A percentile compares a stretch with the other conserved stretches of the same genome.
Conservation (phyloP, 495 filamentous ascomycete species). For the Amniculicola lignicola region DNA sequence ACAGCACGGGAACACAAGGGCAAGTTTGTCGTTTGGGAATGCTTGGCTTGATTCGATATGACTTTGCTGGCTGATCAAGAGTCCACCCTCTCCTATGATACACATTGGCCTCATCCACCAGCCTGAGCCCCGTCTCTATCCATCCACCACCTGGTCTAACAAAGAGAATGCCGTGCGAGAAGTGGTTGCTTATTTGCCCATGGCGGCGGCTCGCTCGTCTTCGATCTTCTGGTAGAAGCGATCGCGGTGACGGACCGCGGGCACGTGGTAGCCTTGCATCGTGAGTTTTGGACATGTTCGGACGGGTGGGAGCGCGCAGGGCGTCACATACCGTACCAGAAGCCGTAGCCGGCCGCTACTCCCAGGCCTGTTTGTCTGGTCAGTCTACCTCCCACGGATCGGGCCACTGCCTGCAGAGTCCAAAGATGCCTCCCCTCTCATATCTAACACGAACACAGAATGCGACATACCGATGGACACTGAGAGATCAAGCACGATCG, state of each 20-base stretch:
- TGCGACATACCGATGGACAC: conserved; percentile 66
- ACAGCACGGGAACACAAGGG: too few relatives aligned
- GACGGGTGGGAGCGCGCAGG: neutral
- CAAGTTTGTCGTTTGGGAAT: too few relatives aligned
- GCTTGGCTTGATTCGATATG: too few relatives aligned
- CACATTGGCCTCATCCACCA: conserved; percentile 1
- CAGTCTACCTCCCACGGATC: neutral
- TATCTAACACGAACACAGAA: neutral
- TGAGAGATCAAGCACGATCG: conserved; percentile 74
- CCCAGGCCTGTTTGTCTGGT: conserved; percentile 55
- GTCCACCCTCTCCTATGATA: conserved; percentile 23
- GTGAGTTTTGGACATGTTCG: conserved; percentile 1
- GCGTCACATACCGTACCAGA: conserved; percentile 71
- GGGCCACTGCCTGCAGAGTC: neutral
- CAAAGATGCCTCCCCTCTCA: too few relatives aligned
- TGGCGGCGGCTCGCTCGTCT: conserved; percentile 54
- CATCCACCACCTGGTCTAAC: conserved; percentile 7
- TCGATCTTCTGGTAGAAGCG: conserved; percentile 73
- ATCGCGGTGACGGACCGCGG: conserved; percentile 71
- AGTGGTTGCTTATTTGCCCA: conserved; percentile 38
- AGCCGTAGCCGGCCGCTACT: conserved; percentile 67
- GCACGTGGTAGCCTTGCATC: conserved; percentile 64
- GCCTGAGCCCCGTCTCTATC: conserved; percentile 11
- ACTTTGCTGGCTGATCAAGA: too few relatives aligned
- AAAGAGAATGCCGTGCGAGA: conserved; percentile 13